phyloP scores from a whole-genome alignment of 139 green algal species.

The Limnomonas spitsbergensis region DNA sequence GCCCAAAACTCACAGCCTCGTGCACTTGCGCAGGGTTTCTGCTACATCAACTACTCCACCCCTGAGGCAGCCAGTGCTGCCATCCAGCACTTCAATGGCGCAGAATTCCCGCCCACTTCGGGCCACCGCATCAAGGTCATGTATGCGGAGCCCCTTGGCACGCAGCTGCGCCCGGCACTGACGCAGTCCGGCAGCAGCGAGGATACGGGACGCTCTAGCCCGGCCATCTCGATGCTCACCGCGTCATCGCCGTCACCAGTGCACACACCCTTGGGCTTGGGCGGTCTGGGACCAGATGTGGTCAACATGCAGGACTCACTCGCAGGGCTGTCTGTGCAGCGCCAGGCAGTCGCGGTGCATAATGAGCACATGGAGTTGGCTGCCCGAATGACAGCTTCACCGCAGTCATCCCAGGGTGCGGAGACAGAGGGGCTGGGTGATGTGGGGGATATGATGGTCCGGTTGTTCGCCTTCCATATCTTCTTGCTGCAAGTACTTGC shows the following conservation, averaged over 20 bases:
- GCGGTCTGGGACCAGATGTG: neutral
- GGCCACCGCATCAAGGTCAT: slow-evolving; percentile 78
- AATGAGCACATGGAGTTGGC: slow-evolving; percentile 1
- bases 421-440: too few species aligned
- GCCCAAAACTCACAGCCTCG: too few species aligned
- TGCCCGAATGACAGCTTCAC: neutral
- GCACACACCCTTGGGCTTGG: neutral
- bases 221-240: slow-evolving; percentile 10
- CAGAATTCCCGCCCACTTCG: slow-evolving; percentile 74
- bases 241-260: slow-evolving; percentile 3
- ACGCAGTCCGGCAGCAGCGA: neutral
- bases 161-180: slow-evolving; percentile 9
- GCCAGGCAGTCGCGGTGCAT: neutral
- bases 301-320: neutral
- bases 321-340: slow-evolving; percentile 3
- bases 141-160: slow-evolving; percentile 49
- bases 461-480: too few species aligned
- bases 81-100: slow-evolving; percentile 75
- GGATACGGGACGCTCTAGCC: neutral
- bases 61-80: slow-evolving; percentile 64
- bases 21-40: slow-evolving; percentile 81
- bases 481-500: too few species aligned
- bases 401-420: too few species aligned
- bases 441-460: too few species aligned
- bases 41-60: slow-evolving; percentile 83